Evolutionary conservation across 192 early-diverging fungal genomes (phyloP).

Genomic region (Entophlyctis helioformis): DNA sequence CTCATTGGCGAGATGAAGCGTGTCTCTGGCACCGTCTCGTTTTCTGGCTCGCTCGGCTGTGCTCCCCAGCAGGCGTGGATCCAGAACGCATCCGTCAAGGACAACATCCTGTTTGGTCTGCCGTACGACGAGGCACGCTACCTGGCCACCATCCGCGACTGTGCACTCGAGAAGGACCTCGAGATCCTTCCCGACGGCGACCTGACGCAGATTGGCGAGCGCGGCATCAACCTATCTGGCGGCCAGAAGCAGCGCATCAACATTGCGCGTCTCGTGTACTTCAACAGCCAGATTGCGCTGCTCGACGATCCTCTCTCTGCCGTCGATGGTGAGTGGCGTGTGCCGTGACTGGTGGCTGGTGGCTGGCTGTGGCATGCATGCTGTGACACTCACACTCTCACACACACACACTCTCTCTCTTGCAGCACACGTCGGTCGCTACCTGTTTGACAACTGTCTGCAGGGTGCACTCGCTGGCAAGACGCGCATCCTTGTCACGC

Average conservation of each 20-base stretch:
- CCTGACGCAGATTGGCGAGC: constrained; percentile 37
- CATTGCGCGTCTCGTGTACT: constrained; percentile 69
- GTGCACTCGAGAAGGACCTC: constrained; percentile 61
- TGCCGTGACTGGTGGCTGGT: too few species aligned
- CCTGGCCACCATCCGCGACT: constrained; percentile 48
- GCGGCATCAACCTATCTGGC: constrained; percentile 37
- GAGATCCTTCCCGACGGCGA: constrained; percentile 56
- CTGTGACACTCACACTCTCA: too few species aligned
- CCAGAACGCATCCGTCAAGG: constrained; percentile 51
- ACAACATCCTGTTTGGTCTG: constrained; percentile 62
- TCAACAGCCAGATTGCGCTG: constrained; percentile 61
- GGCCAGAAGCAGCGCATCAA: constrained; percentile 83
- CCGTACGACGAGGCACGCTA: constrained; percentile 52
- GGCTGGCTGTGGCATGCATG: too few species aligned
- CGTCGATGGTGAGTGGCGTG: too few species aligned
- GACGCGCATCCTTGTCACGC: constrained; percentile 76
- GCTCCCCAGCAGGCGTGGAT: constrained; percentile 82
- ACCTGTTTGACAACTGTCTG: constrained; percentile 69
- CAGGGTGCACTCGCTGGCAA: constrained; percentile 50
- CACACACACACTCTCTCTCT: too few species aligned
- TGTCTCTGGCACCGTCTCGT: constrained; percentile 36
- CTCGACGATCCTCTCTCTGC: constrained; percentile 82
- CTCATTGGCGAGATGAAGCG: constrained; percentile 74
- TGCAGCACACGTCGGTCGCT: constrained; percentile 44
- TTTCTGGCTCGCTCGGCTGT: constrained; percentile 62